Percentiles rank a stretch among this genome's conserved stretches.
Conservation (phyloP, 495 filamentous ascomycete genomes). For the Tuber borchii region DNA sequence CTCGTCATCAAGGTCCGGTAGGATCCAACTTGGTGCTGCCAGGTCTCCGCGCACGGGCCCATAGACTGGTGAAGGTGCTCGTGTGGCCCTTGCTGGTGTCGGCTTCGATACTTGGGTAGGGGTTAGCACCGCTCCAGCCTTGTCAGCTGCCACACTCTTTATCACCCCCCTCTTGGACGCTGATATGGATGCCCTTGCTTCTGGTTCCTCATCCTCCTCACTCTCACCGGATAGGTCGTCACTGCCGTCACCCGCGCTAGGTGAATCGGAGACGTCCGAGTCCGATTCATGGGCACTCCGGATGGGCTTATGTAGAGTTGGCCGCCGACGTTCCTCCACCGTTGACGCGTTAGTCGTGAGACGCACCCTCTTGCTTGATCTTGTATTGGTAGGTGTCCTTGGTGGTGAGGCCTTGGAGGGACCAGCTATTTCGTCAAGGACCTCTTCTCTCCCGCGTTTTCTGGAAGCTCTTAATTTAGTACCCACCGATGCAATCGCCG, state of each 20-base stretch:
- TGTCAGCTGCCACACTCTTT: not conserved
- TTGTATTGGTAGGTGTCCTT: not conserved
- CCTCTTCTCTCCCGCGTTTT: not conserved
- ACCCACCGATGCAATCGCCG: accelerated
- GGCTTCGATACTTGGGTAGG: not conserved
- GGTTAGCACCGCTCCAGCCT: not conserved
- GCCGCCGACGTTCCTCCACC: not conserved
- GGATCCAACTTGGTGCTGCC: not conserved
- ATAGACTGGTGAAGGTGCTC: not conserved
- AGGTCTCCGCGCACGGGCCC: not conserved
- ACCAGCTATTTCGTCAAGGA: not conserved
- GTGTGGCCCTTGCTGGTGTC: not conserved
- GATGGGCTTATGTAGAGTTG: not conserved
- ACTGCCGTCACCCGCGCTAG: not conserved
- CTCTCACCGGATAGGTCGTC: no score
- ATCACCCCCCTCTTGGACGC: no score
- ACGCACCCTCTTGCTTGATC: not conserved
- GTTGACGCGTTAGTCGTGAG: accelerated
- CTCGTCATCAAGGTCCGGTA: not conserved
- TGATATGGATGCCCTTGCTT: not conserved
- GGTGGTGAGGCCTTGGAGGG: not conserved
- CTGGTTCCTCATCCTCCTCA: not conserved
- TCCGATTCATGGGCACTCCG: accelerated
- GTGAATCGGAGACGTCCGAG: not conserved
- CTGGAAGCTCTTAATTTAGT: not conserved